Base-by-base conservation (phyloP, 257 asterid genomes). In the Oldenlandia corymbosa region DNA sequence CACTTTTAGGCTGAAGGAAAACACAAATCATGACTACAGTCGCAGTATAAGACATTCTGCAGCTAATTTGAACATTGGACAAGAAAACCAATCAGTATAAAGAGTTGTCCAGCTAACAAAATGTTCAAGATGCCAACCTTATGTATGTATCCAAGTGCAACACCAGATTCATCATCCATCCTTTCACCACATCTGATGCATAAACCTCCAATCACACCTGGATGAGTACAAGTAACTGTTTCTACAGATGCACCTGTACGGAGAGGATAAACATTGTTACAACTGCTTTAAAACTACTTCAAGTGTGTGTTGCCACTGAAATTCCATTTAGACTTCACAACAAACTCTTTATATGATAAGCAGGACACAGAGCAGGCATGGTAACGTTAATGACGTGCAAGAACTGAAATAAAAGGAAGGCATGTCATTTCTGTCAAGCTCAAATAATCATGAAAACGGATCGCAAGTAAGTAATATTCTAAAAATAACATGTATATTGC, bases 131-230 rank as follows among this genome's bases (percentile, higher is more conserved):
- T 59, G 62, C 23, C 55, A 66, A 91, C 98, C 98, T 88, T 86
- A 68, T 91, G 90, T 48, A 91, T 86, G 87, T 88, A 91, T 42
- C 86, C 84, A 68, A 88, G 76, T 54, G 95, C 79, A 65, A 91
- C 88, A 54, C 95, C 95, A 66, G 94, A 78, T 68, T 78, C 95
- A 60, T 81, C 84, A 62, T 88, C 95, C 78, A 73, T 69, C 60
- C 62, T 78, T 71, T 70, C 70, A 53, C 97, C 98, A 76, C 98
- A 92, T 62, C 57, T 69, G 71, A 92, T 76, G 69, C 98, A 92
- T 91, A 92, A 83, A 73, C 98, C 98, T 42, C 86, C 92, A 61
- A 77, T 77, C 45, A 65, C 66, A 69, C 97, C 98, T 45, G 98
- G 98, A 82, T 92, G 98, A 32, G 75, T 49, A 67, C 97, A 89